Conservation (phyloP, 441 rosid species). For the Cnidoscolus chayamansa region DNA sequence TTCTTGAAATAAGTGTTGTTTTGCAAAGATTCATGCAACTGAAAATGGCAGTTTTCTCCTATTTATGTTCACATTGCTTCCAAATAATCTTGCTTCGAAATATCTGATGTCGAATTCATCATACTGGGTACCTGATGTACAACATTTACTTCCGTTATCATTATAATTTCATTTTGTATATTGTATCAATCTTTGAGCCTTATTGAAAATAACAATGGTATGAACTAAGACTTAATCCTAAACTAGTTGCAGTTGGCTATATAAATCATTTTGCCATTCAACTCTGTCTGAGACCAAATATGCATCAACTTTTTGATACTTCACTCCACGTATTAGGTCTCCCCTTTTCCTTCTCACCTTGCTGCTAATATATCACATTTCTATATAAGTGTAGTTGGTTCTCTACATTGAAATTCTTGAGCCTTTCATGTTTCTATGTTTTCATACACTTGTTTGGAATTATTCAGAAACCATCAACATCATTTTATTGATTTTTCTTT, state of each 20-base stretch:
- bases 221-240: too few relatives aligned
- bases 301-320: too few relatives aligned
- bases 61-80: background rate
- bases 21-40: too few relatives aligned
- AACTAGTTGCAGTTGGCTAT: too few relatives aligned
- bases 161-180: background rate
- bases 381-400: too few relatives aligned
- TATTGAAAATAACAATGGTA: background rate
- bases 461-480: constrained; percentile 8
- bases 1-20: too few relatives aligned
- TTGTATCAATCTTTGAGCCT: background rate
- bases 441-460: background rate
- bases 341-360: too few relatives aligned
- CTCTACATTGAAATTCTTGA: background rate
- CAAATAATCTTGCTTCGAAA: background rate
- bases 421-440: constrained; percentile 3
- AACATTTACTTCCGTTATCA: background rate
- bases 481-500: constrained; percentile 18
- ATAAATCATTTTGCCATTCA: too few relatives aligned
- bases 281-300: too few relatives aligned
- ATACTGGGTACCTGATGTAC: background rate
- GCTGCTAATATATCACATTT: too few relatives aligned
- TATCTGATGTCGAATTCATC: background rate
- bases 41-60: background rate
- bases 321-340: too few relatives aligned